Evolutionary conservation across 305 asterid species (phyloP).

Genomic region (Fraxinus dipetala): DNA sequence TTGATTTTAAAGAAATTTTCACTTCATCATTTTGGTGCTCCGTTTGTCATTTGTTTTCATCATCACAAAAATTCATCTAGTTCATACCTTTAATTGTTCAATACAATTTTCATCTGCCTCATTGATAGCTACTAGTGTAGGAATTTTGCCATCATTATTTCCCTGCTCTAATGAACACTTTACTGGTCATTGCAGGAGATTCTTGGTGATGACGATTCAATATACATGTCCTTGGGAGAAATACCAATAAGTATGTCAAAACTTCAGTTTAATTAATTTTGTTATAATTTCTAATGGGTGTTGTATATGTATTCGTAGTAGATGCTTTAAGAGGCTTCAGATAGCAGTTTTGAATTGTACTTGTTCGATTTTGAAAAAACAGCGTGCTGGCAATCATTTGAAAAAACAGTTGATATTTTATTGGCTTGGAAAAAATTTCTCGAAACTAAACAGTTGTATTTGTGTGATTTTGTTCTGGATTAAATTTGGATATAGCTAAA

Average conservation of each 20-base stretch:
- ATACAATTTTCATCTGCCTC: neutral
- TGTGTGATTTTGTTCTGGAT: neutral
- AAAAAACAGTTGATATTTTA: constrained; percentile 10
- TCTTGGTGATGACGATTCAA: constrained; percentile 91
- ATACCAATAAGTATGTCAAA: constrained; percentile 78
- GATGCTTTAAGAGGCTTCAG: neutral
- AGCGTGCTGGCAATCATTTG: too few species aligned
- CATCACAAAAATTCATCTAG: neutral
- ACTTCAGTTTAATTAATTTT: constrained; percentile 20
- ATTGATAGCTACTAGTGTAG: neutral
- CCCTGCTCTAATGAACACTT: neutral
- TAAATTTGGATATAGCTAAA: neutral
- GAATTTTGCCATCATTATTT: neutral
- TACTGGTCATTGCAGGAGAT: constrained; percentile 65
- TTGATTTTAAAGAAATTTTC: neutral
- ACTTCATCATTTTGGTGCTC: too few species aligned
- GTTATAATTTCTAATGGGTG: constrained; percentile 9
- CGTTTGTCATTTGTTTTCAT: too few species aligned
- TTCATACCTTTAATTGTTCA: neutral
- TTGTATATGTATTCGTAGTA: neutral
- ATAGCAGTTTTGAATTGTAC: too few species aligned
- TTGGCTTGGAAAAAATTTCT: neutral
- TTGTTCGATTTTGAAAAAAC: too few species aligned
- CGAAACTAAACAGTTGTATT: neutral
- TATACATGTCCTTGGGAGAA: constrained; percentile 94